Evolutionary conservation across 495 filamentous ascomycete genomes (phyloP), one percentile per base, ranked within the genome.

Genomic region (Hypoxylon trugodes): DNA sequence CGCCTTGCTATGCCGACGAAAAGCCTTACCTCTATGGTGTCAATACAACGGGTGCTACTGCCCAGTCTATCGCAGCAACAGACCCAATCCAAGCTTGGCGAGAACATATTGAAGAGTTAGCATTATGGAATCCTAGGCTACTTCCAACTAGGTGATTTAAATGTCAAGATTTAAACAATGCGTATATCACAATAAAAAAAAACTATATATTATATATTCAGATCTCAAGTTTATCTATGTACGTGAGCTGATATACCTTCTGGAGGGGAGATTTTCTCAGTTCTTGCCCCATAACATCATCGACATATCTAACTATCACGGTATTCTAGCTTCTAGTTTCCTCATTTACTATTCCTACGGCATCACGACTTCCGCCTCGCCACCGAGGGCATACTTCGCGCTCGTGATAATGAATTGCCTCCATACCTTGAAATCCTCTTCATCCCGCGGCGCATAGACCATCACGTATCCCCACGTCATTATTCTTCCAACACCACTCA

Each of bases 11-110:
- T 58, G 75, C 79, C 1, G 71, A 81, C 42, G 69, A 72, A 54
- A 80, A 79, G 64, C 79, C 79, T 7, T 81, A 79, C 53, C 62
- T 74, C 3, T 78, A 79, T 16, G 66, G 65, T 6, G 40, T 58
- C 18, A 52, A 68, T 26, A 40, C 18, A 21, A 53, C 57, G 15
- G 46, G 18, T 6, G 15, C 42, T 40, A 3, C 0, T 4, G 6
- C 24, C 10, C 18, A 61, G 37, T 13, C 15, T 18, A n/a, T 10
- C 3, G 8, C 4, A 2, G 15, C 37, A 12, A 52, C 56, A 19
- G 73, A 73, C 51, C 61, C 69, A n/a, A 12, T 70, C 3, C 30
- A 64, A 38, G 52, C 30, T 12, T 73, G 73, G 73, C 48, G 59
- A 6, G 64, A 72, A 51, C 73, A 75, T 65, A 48, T 73, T 25